Conservation (phyloP, 2,329 filamentous ascomycete species). For the Penicillium sp. region DNA sequence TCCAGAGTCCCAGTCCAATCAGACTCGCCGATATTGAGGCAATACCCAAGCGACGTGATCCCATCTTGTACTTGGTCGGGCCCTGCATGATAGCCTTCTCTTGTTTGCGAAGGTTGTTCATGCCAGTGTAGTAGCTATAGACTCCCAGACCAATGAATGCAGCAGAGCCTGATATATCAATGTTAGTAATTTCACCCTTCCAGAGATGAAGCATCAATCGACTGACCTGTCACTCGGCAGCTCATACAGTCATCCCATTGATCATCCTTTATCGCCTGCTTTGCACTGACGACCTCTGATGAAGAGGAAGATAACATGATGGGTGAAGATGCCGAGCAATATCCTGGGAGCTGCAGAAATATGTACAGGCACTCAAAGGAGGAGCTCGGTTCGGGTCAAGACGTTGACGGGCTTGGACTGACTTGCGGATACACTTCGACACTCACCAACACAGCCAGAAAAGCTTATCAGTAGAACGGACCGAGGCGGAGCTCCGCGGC, state of each 20-base stretch:
- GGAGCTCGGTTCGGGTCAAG: too few relatives aligned
- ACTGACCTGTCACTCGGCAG: constrained; percentile 65
- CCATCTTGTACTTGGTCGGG: constrained; percentile 66
- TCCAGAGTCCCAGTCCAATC: constrained; percentile 64
- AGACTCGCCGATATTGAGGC: constrained; percentile 61
- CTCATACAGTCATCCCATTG: constrained; percentile 59
- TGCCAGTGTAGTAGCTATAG: constrained; percentile 73
- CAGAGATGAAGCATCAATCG: neutral
- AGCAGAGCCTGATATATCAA: constrained; percentile 53
- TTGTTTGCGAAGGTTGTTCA: constrained; percentile 63
- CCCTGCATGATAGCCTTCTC: constrained; percentile 58
- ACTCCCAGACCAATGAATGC: constrained; percentile 69
- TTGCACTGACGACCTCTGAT: constrained; percentile 48
- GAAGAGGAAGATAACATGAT: too few relatives aligned
- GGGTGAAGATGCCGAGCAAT: constrained; percentile 34
- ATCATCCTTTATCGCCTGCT: constrained; percentile 47
- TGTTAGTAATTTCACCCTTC: neutral
- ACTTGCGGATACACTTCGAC: too few relatives aligned
- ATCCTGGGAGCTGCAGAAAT: neutral
- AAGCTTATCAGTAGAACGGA: constrained; percentile 2
- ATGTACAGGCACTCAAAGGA: neutral
- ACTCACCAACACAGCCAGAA: constrained; percentile 3
- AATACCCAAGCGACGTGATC: constrained; percentile 62
- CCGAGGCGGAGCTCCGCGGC: constrained; percentile 28
- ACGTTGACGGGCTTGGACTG: too few relatives aligned